Percentiles rank a stretch among this genome's conserved stretches.
Conservation (phyloP, 169 alveolate species). For the Plasmodium gaboni region DNA sequence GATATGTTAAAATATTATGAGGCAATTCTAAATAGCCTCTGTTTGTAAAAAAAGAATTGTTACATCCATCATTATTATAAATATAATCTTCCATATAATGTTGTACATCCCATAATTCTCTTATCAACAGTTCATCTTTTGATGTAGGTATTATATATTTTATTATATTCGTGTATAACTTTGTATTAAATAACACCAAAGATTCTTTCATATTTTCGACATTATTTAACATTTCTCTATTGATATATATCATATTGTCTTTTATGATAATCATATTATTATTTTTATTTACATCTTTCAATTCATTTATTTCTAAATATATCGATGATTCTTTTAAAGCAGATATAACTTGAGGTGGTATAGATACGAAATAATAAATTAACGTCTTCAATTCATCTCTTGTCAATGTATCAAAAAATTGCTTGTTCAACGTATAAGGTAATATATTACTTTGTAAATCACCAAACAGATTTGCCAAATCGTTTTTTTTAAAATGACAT, state of each 20-base stretch:
- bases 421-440: conserved; percentile 31
- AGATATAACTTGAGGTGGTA: conserved; percentile 23
- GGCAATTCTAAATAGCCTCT: conserved; percentile 16
- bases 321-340: neutral
- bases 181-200: conserved; percentile 2
- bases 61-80: conserved; percentile 3
- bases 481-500: conserved; percentile 42
- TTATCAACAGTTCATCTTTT: neutral
- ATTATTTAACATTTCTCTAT: neutral
- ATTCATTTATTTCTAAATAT: conserved; percentile 1
- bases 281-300: neutral
- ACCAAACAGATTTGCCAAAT: conserved; percentile 26
- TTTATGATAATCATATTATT: neutral
- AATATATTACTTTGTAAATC: conserved; percentile 14
- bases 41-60: conserved; percentile 1
- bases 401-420: conserved; percentile 21
- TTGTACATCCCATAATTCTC: conserved; percentile 4
- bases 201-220: neutral
- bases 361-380: conserved; percentile 28
- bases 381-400: conserved; percentile 15
- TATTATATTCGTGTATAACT: neutral
- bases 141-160: neutral
- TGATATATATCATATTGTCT: neutral
- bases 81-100: neutral
- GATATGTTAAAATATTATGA: conserved; percentile 6